These are phyloP conservation scores for Penicillium silybi DNA, from an alignment of 495 filamentous ascomycete genomes.

Conservation along the genomic window DNA sequence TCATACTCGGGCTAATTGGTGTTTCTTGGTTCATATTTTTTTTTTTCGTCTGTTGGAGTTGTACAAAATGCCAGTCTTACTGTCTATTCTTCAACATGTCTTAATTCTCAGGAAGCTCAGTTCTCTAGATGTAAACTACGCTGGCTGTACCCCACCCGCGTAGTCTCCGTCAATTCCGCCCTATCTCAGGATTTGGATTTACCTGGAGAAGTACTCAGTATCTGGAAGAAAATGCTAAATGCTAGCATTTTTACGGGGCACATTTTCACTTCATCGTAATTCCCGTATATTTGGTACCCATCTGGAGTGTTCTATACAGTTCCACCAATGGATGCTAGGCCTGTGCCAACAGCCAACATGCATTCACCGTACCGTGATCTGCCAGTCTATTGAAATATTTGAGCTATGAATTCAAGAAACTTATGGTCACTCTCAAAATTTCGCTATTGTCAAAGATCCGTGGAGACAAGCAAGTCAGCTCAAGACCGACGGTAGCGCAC, in stretches of 20 bases:
- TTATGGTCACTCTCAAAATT: background rate
- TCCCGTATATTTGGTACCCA: too few species aligned
- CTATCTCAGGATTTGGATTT: too few species aligned
- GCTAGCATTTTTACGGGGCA: too few species aligned
- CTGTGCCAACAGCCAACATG: background rate
- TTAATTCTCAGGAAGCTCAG: background rate
- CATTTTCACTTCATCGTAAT: background rate
- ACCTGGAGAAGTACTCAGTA: too few species aligned
- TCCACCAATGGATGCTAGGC: background rate
- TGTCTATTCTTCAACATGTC: background rate
- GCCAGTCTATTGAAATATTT: background rate
- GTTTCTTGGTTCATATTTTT: constrained; percentile 12
- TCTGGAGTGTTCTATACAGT: background rate
- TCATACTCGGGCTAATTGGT: constrained; percentile 9
- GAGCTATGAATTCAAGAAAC: background rate
- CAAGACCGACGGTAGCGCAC: background rate
- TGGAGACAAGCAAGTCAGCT: background rate
- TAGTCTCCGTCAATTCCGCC: background rate
- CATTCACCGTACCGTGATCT: background rate
- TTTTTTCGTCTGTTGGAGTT: constrained; percentile 10
- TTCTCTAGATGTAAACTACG: background rate
- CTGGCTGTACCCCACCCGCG: background rate
- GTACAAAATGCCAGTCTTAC: constrained; percentile 14
- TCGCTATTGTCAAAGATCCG: background rate
- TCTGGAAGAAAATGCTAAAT: too few species aligned